Conservation (phyloP, 306 rosid species). For the cucumber (Cucumis sativus) region Cucumber_9930_V3 NC_026655.2:15693501-15694000, state of each 20-base stretch:
- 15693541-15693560: slow-evolving; percentile 89
- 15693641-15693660: slow-evolving; percentile 60
- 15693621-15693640: slow-evolving; percentile 73
- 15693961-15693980: slow-evolving; percentile 87
- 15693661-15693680: slow-evolving; percentile 79
- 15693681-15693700: slow-evolving; percentile 40
- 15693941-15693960: slow-evolving; percentile 76
- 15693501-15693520: slow-evolving; percentile 73
- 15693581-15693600: slow-evolving; percentile 64
- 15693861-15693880: slow-evolving; percentile 27
- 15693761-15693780: slow-evolving; percentile 21
- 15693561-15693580: slow-evolving; percentile 67
- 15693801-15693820: slow-evolving; percentile 43
- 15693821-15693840: slow-evolving; percentile 39
- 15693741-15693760: slow-evolving; percentile 17
- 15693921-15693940: slow-evolving; percentile 41
- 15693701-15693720: slow-evolving; percentile 51
- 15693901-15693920: slow-evolving; percentile 66
- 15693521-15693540: slow-evolving; percentile 69
- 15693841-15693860: slow-evolving; percentile 34
- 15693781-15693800: slow-evolving; percentile 69
- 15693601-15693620: slow-evolving; percentile 39
- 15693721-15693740: slow-evolving; percentile 37
- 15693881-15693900: slow-evolving; percentile 23
- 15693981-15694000: slow-evolving; percentile 61